Evolutionary conservation across 345 rosid genomes (phyloP).

Genomic region (Eucalyptus tenuipes): DNA sequence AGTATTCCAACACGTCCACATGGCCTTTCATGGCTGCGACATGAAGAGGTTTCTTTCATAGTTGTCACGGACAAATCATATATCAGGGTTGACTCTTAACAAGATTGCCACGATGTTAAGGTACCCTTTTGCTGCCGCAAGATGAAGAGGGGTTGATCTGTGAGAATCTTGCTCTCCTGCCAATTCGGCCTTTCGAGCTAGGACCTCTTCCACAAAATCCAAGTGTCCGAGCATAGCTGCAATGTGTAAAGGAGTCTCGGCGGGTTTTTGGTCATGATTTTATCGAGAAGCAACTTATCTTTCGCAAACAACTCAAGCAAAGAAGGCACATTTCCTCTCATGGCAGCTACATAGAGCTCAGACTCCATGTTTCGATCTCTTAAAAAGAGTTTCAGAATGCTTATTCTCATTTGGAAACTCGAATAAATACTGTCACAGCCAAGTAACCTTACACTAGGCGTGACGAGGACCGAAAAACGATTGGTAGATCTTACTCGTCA

Average conservation of each 20-base stretch:
- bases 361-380: background rate
- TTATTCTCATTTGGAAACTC: too few relatives aligned
- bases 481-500: too few relatives aligned
- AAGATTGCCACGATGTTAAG: background rate
- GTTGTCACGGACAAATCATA: background rate
- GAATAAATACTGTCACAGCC: too few relatives aligned
- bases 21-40: background rate
- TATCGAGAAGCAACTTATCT: background rate
- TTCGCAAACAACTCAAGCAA: background rate
- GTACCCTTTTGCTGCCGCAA: background rate
- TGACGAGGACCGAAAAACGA: too few relatives aligned
- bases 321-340: background rate
- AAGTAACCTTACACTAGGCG: too few relatives aligned
- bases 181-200: background rate
- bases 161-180: background rate
- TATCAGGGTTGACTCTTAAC: background rate
- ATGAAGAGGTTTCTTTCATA: background rate
- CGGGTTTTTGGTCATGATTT: background rate
- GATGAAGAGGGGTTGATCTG: background rate
- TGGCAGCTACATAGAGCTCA: background rate
- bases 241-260: background rate
- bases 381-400: too few relatives aligned
- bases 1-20: background rate
- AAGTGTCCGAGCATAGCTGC: constrained; percentile 1
- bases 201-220: background rate